These are phyloP conservation scores for Phytopythium sindhum DNA, from an alignment of 352 stramenopile species.

Conservation along the genomic window DNA sequence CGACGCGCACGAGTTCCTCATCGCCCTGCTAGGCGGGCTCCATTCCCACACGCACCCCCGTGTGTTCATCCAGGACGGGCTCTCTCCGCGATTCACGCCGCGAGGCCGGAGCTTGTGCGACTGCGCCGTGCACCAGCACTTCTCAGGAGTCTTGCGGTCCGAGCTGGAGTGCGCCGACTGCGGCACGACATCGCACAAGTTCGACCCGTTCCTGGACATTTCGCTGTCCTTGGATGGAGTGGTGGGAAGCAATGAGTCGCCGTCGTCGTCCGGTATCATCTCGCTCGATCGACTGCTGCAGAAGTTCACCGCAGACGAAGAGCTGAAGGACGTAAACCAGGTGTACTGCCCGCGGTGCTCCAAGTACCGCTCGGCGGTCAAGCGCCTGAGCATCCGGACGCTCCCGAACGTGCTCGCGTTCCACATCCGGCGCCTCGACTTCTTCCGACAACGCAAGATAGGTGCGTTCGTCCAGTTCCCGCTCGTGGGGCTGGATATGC, in stretches of 20 bases:
- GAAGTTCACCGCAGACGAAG: slow-evolving; percentile 51
- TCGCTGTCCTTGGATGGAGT: slow-evolving; percentile 49
- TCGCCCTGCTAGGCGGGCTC: slow-evolving; percentile 56
- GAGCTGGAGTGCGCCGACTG: slow-evolving; percentile 58
- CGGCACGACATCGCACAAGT: slow-evolving; percentile 45
- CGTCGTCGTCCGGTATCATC: neutral
- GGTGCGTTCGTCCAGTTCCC: slow-evolving; percentile 50
- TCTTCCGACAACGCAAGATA: slow-evolving; percentile 59
- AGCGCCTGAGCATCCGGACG: slow-evolving; percentile 57
- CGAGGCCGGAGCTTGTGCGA: slow-evolving; percentile 60
- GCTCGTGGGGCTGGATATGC: slow-evolving; percentile 36
- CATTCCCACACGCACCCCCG: slow-evolving; percentile 55
- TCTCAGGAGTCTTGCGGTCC: slow-evolving; percentile 59
- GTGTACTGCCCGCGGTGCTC: slow-evolving; percentile 58
- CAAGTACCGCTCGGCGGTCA: slow-evolving; percentile 55
- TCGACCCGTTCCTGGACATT: slow-evolving; percentile 72
- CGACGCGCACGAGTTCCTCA: slow-evolving; percentile 74
- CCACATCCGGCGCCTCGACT: slow-evolving; percentile 75
- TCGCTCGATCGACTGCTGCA: slow-evolving; percentile 38
- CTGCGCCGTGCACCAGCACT: slow-evolving; percentile 70
- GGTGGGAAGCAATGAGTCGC: neutral
- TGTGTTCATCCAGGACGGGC: slow-evolving; percentile 30
- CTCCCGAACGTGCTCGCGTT: slow-evolving; percentile 72
- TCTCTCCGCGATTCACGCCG: slow-evolving; percentile 58
- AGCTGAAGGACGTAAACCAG: slow-evolving; percentile 53